Percentiles rank a stretch among this genome's conserved stretches.
Evolutionary conservation across 495 filamentous ascomycete species (phyloP).

Genomic region (Sphaerosporella brunnea): DNA sequence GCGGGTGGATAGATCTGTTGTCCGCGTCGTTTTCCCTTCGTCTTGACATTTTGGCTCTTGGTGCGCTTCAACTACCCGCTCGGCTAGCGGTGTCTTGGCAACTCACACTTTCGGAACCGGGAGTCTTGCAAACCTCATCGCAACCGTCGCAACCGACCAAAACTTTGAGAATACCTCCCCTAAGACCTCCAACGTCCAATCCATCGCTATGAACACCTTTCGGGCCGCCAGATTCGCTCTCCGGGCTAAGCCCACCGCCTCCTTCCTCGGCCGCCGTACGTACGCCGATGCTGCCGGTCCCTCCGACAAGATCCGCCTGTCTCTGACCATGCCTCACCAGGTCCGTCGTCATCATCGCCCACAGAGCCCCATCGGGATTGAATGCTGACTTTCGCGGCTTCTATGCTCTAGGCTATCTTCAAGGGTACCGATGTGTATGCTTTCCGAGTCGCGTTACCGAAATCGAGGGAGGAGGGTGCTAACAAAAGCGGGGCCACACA

Average conservation of each 20-base stretch:
- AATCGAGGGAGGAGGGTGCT: slow-evolving; percentile 9
- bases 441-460: background rate
- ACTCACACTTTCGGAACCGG: background rate
- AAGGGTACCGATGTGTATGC: slow-evolving; percentile 59
- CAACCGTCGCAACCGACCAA: background rate
- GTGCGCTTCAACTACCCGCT: no score
- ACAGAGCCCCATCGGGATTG: background rate
- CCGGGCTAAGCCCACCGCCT: slow-evolving; percentile 50
- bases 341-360: slow-evolving; percentile 30
- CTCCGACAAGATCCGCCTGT: slow-evolving; percentile 74
- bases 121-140: background rate
- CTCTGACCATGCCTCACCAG: slow-evolving; percentile 93
- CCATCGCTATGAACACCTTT: slow-evolving; percentile 66
- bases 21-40: background rate
- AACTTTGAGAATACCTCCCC: background rate
- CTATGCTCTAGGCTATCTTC: slow-evolving; percentile 45
- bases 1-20: background rate
- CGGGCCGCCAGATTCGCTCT: slow-evolving; percentile 67
- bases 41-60: no score
- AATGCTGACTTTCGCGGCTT: background rate
- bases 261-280: slow-evolving; percentile 55
- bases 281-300: slow-evolving; percentile 68
- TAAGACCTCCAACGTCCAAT: background rate
- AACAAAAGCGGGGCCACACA: slow-evolving; percentile 31
- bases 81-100: background rate